Percentiles rank a stretch among this genome's conserved stretches.
Evolutionary conservation across 441 rosid species (phyloP).

Genomic region (Daphne laureola): DNA sequence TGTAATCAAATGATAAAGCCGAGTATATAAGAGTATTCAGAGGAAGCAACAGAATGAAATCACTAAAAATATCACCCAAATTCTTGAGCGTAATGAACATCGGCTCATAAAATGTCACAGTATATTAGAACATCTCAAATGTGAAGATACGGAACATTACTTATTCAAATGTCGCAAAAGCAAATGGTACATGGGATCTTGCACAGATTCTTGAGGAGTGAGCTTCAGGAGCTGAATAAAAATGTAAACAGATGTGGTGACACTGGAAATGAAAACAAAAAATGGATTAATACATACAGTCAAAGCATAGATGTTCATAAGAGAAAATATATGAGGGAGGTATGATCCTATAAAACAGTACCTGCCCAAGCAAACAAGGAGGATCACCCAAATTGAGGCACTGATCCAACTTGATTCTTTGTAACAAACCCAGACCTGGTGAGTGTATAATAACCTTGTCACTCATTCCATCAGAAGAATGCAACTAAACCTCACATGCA

Average conservation of each 20-base stretch:
- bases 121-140: not conserved
- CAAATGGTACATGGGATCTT: constrained; percentile 67
- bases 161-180: constrained; percentile 37
- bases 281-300: not conserved
- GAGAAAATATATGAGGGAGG: too few relatives aligned
- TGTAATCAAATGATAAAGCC: too few relatives aligned
- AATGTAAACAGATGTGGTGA: constrained; percentile 51
- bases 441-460: not conserved
- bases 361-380: constrained; percentile 70
- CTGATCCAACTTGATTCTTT: constrained; percentile 42
- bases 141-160: constrained; percentile 30
- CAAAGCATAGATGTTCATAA: too few relatives aligned
- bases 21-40: too few relatives aligned
- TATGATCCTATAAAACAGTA: constrained; percentile 5
- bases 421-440: constrained; percentile 65
- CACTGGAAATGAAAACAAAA: constrained; percentile 28
- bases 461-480: too few relatives aligned
- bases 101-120: too few relatives aligned
- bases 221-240: constrained; percentile 61
- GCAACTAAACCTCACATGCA: too few relatives aligned
- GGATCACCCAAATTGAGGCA: constrained; percentile 47
- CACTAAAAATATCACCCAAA: too few relatives aligned
- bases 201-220: constrained; percentile 52
- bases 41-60: too few relatives aligned
- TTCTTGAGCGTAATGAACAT: too few relatives aligned